Conservation (phyloP, 306 rosid species). For the Inga laurina region DNA sequence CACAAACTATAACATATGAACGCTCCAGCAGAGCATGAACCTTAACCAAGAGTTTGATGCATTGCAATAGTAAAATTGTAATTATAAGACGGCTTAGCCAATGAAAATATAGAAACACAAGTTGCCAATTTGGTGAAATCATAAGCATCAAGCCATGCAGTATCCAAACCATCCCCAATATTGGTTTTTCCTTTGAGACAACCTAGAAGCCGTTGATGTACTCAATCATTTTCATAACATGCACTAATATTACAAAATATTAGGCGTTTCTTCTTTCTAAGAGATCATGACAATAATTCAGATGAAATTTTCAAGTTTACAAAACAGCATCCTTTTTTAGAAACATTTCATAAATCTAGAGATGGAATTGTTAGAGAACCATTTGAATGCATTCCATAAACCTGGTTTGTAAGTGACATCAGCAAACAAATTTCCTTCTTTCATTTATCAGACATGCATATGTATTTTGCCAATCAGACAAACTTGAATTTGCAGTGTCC, state of each 20-base stretch:
- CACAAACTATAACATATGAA: not conserved
- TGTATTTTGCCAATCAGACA: not conserved
- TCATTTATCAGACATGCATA: not conserved
- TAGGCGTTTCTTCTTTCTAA: not conserved
- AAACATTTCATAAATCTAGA: not conserved
- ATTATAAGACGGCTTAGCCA: not conserved
- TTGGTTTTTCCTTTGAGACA: not conserved
- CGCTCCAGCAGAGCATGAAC: not conserved
- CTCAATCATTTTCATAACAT: not conserved
- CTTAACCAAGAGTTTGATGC: slow-evolving; percentile 6
- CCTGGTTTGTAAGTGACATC: not conserved
- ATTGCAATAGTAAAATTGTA: not conserved
- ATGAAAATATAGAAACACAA: not conserved
- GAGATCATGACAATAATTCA: not conserved
- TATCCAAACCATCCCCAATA: not conserved
- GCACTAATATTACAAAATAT: not conserved
- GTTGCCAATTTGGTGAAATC: not conserved
- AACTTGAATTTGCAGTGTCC: not conserved
- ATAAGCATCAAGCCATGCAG: not conserved
- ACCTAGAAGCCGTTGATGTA: not conserved
- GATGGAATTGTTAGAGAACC: not conserved
- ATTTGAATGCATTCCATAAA: not conserved
- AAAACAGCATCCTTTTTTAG: not conserved
- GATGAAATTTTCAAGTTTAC: not conserved
- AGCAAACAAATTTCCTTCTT: not conserved